A percentile compares a stretch with the other conserved stretches of the same genome.
phyloP scores from a whole-genome alignment of 2,329 filamentous ascomycete genomes.

The Fusarium sp. region DNA sequence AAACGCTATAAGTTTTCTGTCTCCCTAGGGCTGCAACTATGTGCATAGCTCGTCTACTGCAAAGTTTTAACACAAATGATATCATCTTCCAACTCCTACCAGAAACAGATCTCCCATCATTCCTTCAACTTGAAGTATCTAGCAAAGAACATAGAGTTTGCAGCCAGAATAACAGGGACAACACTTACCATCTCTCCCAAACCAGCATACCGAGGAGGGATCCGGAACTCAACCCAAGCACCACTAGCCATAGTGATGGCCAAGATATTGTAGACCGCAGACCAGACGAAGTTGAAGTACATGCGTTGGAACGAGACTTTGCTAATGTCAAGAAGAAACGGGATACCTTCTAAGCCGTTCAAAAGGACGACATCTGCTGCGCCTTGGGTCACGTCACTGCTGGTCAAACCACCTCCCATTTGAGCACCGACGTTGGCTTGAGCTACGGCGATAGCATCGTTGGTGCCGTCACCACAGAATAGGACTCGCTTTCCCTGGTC shows the following conservation, averaged over 20 bases:
- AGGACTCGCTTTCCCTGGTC: background rate
- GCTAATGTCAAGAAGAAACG: conserved; percentile 14
- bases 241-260: conserved; percentile 19
- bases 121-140: background rate
- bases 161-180: conserved; percentile 1
- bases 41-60: too few species aligned
- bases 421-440: conserved; percentile 8
- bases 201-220: conserved; percentile 6
- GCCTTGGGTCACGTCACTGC: conserved; percentile 10
- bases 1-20: too few species aligned
- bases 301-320: conserved; percentile 1
- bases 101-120: too few species aligned
- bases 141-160: conserved; percentile 8
- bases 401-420: conserved; percentile 8
- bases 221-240: conserved; percentile 12
- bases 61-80: too few species aligned
- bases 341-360: conserved; percentile 1
- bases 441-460: conserved; percentile 3
- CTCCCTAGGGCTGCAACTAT: too few species aligned
- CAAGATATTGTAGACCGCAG: conserved; percentile 7
- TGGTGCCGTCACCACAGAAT: conserved; percentile 6
- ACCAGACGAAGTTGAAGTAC: conserved; percentile 23
- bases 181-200: conserved; percentile 23
- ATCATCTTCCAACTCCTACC: too few species aligned
- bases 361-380: conserved; percentile 8